Percentiles rank a stretch among this genome's conserved stretches.
phyloP scores from a whole-genome alignment of 2,329 filamentous ascomycete species.

The Aspergillus unguis region DNA sequence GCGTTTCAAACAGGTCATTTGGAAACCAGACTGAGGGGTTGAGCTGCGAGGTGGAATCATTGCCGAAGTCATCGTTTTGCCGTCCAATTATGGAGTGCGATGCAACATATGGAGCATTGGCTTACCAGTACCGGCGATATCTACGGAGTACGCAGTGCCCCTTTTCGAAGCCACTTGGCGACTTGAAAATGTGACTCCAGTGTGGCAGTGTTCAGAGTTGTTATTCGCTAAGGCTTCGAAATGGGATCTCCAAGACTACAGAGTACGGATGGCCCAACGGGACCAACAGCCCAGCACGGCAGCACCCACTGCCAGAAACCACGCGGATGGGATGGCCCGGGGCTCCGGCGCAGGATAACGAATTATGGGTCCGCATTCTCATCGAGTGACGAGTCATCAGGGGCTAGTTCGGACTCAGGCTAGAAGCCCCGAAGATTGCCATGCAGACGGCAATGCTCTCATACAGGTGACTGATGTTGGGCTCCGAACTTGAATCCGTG shows the following conservation, averaged over 20 bases:
- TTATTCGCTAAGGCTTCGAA: background rate
- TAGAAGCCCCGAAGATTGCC: slow-evolving; percentile 2
- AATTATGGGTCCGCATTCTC: slow-evolving; percentile 2
- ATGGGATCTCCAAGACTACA: background rate
- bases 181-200: background rate
- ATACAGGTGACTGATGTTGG: background rate
- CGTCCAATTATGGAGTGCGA: background rate
- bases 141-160: background rate
- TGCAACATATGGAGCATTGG: too few species aligned
- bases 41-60: background rate
- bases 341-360: background rate
- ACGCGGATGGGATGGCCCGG: slow-evolving; percentile 9
- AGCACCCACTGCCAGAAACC: slow-evolving; percentile 5
- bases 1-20: background rate
- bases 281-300: too few species aligned
- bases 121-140: too few species aligned
- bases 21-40: background rate
- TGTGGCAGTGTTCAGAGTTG: background rate
- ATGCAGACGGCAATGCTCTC: background rate
- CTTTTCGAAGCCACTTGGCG: background rate
- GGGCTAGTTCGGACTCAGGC: background rate
- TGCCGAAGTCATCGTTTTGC: background rate
- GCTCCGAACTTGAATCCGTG: background rate
- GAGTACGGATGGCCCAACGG: too few species aligned
- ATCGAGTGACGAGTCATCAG: background rate